These are phyloP conservation scores for Halteria grandinella DNA, from an alignment of 73 alveolate genomes.

Conservation along the genomic window DNA sequence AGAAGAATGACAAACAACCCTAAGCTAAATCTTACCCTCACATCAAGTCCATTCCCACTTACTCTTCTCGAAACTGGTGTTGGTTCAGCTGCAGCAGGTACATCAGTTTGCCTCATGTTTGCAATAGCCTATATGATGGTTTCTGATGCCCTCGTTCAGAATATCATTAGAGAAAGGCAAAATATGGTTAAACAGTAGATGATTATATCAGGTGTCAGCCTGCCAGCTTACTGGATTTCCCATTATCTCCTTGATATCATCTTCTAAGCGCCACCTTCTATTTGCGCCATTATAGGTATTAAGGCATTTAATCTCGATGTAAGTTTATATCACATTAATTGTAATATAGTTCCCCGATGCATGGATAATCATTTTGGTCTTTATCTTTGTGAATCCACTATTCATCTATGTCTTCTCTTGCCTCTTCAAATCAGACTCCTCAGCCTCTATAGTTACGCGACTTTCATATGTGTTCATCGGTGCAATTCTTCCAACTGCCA, in stretches of 20 bases:
- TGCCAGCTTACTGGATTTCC: constrained; percentile 93
- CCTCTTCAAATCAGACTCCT: constrained; percentile 72
- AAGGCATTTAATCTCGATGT: constrained; percentile 45
- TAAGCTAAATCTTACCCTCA: too few species aligned
- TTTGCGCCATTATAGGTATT: constrained; percentile 46
- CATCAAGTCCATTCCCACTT: constrained; percentile 58
- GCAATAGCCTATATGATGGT: constrained; percentile 66
- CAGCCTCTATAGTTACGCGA: constrained; percentile 69
- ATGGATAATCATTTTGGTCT: constrained; percentile 59
- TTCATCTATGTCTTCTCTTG: constrained; percentile 73
- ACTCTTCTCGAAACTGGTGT: constrained; percentile 20
- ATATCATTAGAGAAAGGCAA: constrained; percentile 85
- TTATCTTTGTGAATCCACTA: constrained; percentile 69
- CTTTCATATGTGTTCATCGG: constrained; percentile 72
- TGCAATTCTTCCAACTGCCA: constrained; percentile 64
- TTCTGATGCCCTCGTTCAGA: constrained; percentile 65
- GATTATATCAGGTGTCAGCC: constrained; percentile 89
- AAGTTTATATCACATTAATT: too few species aligned
- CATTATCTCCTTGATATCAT: constrained; percentile 90
- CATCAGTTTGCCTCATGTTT: constrained; percentile 20
- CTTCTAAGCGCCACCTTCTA: constrained; percentile 71
- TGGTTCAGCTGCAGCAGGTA: constrained; percentile 43
- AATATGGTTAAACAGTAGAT: constrained; percentile 91
- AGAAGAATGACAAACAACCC: too few species aligned
- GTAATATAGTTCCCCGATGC: too few species aligned